Evolutionary conservation across 345 rosid species (phyloP), one percentile per base, ranked within the genome.

Genomic region (Ricinus communis): DNA sequence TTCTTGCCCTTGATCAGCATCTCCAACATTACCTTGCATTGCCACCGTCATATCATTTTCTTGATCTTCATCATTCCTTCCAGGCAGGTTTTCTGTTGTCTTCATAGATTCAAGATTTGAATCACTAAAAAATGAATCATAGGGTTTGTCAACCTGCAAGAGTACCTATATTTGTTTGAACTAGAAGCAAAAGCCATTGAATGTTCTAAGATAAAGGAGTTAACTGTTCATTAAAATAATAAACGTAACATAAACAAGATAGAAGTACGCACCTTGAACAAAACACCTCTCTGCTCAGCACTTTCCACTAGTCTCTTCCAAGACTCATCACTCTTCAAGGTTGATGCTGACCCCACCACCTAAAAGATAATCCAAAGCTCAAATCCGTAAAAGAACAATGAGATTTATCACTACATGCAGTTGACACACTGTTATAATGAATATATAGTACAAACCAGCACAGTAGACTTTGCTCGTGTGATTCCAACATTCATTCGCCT

Each of bases 401-500:
- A 27, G 24, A 67, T 58, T 31, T 15, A n/a, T 22, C 54, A 63
- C 28, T n/a, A 64, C 21, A 51, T 25, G 54, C 46, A 14, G 14
- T 36, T n/a, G 36, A 62, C 14, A 9, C n/a, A 60, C 9, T 71
- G 18, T 43, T 18, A 43, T 16, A 36, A 47, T 68, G 8, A 45
- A 36, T 31, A 28, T 8, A 58, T 49, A 33, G 19, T 65, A 14
- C 84, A 70, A 83, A 95, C 99, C 92, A 95, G 85, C 25, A 95
- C 90, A 68, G 96, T 85, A 54, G 98, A 90, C 82, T 91, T 95
- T 5, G 99, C 97, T 51, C 97, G 84, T 43, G 99, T 90, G 55
- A 95, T 95, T 52, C 93, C 99, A 0, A 95, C 99, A 70, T 95
- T 95, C 99, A 95, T 95, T 66, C 97, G 87, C 70, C 96, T 82